Evolutionary conservation across 768 basidiomycete genomes (phyloP), one percentile per base, ranked within the genome.

Genomic region (Boletus tylopilopsis): DNA sequence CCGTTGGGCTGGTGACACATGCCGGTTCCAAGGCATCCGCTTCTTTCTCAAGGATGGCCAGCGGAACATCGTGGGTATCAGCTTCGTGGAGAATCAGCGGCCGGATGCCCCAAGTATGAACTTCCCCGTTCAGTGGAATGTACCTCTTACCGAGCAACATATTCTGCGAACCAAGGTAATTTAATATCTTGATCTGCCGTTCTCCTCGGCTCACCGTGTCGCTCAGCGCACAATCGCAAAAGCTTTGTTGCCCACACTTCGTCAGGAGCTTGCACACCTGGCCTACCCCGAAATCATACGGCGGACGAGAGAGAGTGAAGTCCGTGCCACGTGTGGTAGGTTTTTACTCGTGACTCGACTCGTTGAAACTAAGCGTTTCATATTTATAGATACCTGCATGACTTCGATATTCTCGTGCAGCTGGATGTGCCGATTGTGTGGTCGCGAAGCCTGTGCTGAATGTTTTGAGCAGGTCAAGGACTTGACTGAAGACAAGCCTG

Each of bases 391-490:
- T 68, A 91, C 88, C 2, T 96, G 94, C 67, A 88, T 91, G 77
- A 94, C 91, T 5, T 94, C 93, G 12, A 82, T 95, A 49, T 95
- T 95, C 68, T 86, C 87, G 6, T 84, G 82, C 49, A 87, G 84
- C 25, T 95, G 89, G 83, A 88, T 94, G 80, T 95, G 93, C 64
- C 78, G 87, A n/a, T 64, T 81, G 33, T 97, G 94, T 65, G 94
- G 91, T 5, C 82, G 90, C 10, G 94, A 96, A 68, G 82, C 88
- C 9, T 97, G 94, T 63, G 75, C 83, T 1, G 87, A 90, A 51
- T 96, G 94, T 63, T 89, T 81, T 60, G 73, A 77, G 23, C 84
- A 81, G 55, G 81, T 94, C 45, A 69, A 72, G 47, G 80, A 83
- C 13, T 70, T 87, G 30, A 89, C 85, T 9, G 69, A 72, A 50